Evolutionary conservation across 2,329 filamentous ascomycete species (phyloP).

Genomic region (Paraphaeosphaeria sporulosa): DNA sequence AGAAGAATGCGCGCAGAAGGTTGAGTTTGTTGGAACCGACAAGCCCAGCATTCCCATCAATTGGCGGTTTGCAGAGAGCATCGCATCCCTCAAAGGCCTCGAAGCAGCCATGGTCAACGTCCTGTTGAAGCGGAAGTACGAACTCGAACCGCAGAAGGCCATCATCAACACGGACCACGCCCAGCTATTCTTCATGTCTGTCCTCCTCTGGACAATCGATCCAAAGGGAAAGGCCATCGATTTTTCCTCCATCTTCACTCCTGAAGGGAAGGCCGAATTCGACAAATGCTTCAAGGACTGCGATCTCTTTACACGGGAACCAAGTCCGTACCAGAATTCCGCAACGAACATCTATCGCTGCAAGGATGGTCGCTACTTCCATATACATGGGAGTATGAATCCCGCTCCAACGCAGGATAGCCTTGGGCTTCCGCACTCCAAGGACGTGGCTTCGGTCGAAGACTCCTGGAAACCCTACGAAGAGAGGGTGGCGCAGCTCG

Average conservation of each 20-base stretch:
- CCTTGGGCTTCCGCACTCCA: constrained; percentile 45
- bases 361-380: constrained; percentile 56
- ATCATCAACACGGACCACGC: constrained; percentile 60
- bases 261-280: constrained; percentile 26
- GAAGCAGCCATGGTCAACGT: constrained; percentile 58
- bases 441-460: constrained; percentile 34
- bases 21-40: constrained; percentile 54
- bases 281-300: constrained; percentile 37
- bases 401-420: constrained; percentile 52
- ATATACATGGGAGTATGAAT: constrained; percentile 59
- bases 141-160: constrained; percentile 48
- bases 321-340: constrained; percentile 35
- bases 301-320: constrained; percentile 31
- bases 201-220: constrained; percentile 46
- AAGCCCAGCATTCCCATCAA: constrained; percentile 61
- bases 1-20: constrained; percentile 42
- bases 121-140: constrained; percentile 58
- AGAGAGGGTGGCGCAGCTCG: constrained; percentile 44
- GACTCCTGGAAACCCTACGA: constrained; percentile 44
- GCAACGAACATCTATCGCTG: constrained; percentile 59
- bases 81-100: constrained; percentile 58
- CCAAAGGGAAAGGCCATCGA: constrained; percentile 37
- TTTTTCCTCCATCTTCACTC: constrained; percentile 17
- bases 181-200: constrained; percentile 54
- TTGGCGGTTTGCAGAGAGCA: constrained; percentile 64